Percentiles rank a stretch among this genome's conserved stretches.
Conservation (phyloP, 2,329 filamentous ascomycete species). For the Verticillium nonalfalfae region DNA sequence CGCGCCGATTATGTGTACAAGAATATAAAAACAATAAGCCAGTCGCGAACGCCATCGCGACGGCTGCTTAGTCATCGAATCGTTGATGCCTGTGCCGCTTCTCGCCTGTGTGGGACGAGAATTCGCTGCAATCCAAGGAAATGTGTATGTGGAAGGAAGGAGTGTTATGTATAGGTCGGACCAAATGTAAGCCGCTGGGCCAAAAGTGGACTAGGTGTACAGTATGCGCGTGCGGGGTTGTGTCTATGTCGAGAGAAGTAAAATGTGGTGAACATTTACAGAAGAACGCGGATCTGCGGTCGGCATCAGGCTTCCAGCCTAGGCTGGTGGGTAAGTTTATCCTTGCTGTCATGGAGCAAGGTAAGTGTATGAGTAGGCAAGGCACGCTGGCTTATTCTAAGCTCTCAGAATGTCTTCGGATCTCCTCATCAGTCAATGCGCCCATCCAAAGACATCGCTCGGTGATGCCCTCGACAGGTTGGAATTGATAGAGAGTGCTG, state of each 20-base stretch:
- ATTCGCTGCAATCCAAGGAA: not conserved
- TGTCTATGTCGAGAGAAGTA: constrained; percentile 3
- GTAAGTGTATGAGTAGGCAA: not conserved
- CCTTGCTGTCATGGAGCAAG: not conserved
- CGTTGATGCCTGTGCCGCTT: not conserved
- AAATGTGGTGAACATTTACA: constrained; percentile 4
- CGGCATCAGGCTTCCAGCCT: not conserved
- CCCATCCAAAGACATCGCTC: constrained; percentile 84
- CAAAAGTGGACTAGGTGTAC: constrained; percentile 3
- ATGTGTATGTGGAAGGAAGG: not conserved
- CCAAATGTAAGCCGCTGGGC: not conserved
- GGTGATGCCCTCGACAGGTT: constrained; percentile 68
- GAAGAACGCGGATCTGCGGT: not conserved
- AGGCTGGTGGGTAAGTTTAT: not conserved
- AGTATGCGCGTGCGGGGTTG: not conserved
- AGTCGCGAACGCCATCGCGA: constrained; percentile 5
- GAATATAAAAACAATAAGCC: not conserved
- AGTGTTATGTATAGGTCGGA: constrained; percentile 3
- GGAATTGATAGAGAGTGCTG: constrained; percentile 67
- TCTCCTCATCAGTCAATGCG: constrained; percentile 69
- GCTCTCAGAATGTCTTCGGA: constrained; percentile 46
- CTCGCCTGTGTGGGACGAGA: not conserved
- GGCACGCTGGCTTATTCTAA: constrained; percentile 32
- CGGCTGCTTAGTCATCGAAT: constrained; percentile 1
- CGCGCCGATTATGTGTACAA: not conserved